Base-by-base conservation (phyloP, 495 filamentous ascomycete species). In the Xylaria telfairii region DNA sequence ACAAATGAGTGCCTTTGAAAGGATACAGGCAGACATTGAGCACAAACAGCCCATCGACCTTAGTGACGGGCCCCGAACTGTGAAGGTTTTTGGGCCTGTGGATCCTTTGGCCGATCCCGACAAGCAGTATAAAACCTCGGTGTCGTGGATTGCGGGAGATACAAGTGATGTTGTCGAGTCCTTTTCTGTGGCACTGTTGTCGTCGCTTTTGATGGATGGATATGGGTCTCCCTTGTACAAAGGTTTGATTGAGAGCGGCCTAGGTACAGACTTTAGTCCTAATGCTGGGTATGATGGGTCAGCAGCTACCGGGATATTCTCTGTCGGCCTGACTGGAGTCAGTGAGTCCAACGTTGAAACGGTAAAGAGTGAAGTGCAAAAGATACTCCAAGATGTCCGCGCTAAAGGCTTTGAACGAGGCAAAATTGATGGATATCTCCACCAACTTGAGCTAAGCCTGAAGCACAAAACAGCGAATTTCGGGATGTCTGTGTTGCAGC, bases 391-490 rank as follows among this genome's bases (percentile, higher is more conserved):
- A 46, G 88, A 91, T 15, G 84, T 88, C 19, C 84, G 90, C 39
- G 77, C 87, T 9, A 91, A 89, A 49, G 94, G 96, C 2, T 98
- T 99, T 76, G 93, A 94, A 47, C 86, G 89, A 71, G 88, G 89
- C 71, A 99, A 98, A 79, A 91, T 98, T 46, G 93, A 96, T 69
- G 96, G 96, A 21, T 91, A 96, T 74, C 86, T 98, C 47, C 96
- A 99, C 79, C 94, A 97, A 79, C 84, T 98, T 12, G 96, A 99
- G 75, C 85, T 99, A 42, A 85, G 89, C 12, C 82, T 98, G 30
- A 96, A 97, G 76, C 95, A 98, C 81, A 98, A 98, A 81, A 97
- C 93, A 1, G 92, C 96, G 42, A 92, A 92, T 72, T 98, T 99
- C 75, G 96, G 96, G 28, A 92, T 98, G 87, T 90, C 90, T 53